Percentiles rank a stretch among this genome's conserved stretches.
Evolutionary conservation across 1,284 basidiomycete species (phyloP).

Genomic region (Ustilago cynodontis): DNA sequence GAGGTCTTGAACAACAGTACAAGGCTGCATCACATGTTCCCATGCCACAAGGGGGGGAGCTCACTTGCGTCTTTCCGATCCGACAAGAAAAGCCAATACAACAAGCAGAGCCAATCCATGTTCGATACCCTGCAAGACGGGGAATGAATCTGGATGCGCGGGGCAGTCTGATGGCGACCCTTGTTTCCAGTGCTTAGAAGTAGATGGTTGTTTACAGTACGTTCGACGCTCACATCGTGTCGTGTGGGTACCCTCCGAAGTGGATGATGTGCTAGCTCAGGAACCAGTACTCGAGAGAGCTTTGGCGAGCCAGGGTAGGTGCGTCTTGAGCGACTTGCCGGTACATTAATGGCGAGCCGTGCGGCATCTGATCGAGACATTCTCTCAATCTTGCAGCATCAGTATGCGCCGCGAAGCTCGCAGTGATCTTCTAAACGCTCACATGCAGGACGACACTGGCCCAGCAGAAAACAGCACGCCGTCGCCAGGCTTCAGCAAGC

Average conservation of each 20-base stretch:
- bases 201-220: too few species aligned
- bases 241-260: neutral
- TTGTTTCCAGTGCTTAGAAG: neutral
- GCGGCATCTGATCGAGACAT: neutral
- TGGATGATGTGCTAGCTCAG: slow-evolving; percentile 3
- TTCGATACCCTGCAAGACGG: neutral
- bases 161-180: neutral
- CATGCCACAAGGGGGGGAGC: neutral
- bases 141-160: neutral
- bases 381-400: neutral
- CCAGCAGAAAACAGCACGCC: too few species aligned
- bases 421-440: too few species aligned
- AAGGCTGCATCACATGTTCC: neutral
- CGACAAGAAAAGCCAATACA: neutral
- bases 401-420: neutral
- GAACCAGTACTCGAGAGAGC: neutral
- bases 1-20: neutral
- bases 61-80: neutral
- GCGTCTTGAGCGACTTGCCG: neutral
- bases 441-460: too few species aligned
- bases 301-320: neutral
- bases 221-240: neutral
- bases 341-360: neutral
- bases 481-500: neutral
- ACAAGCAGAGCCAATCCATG: neutral